These are phyloP conservation scores for Hymenoscyphus fructigenus DNA, from an alignment of 2,329 filamentous ascomycete species.

Conservation along the genomic window DNA sequence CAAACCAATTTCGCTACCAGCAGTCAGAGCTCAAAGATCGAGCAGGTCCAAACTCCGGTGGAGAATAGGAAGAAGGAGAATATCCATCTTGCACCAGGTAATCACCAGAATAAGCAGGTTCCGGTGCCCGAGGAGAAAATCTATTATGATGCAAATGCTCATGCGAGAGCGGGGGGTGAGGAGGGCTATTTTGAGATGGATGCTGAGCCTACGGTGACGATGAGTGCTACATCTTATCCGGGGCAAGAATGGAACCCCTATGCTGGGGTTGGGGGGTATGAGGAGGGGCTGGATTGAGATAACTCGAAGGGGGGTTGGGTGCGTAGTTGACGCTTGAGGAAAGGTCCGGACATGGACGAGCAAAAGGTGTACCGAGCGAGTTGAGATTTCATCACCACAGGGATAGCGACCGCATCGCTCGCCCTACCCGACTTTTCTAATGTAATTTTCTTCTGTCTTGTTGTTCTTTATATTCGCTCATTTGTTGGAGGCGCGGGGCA, in stretches of 20 bases:
- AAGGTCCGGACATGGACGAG: too few species aligned
- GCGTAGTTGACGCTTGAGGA: too few species aligned
- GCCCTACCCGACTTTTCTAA: too few species aligned
- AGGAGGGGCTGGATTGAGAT: slow-evolving; percentile 13
- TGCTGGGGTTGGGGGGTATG: slow-evolving; percentile 2
- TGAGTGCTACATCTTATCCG: slow-evolving; percentile 68
- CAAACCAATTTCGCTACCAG: slow-evolving; percentile 1
- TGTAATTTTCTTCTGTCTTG: too few species aligned
- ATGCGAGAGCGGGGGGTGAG: slow-evolving; percentile 47
- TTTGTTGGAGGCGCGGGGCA: too few species aligned
- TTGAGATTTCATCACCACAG: too few species aligned
- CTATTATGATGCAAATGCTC: slow-evolving; percentile 4
- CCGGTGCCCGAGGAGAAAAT: slow-evolving; percentile 2
- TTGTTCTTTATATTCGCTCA: too few species aligned
- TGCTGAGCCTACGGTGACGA: slow-evolving; percentile 43
- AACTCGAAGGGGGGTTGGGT: too few species aligned
- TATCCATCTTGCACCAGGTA: not conserved
- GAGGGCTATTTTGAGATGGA: slow-evolving; percentile 44
- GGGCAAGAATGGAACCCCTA: slow-evolving; percentile 61
- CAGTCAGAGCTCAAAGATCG: not conserved
- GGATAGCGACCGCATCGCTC: too few species aligned
- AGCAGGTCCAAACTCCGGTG: not conserved
- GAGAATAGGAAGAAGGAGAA: too few species aligned
- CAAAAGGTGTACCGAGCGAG: too few species aligned
- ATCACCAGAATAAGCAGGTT: not conserved